Evolutionary conservation across 2,329 filamentous ascomycete species (phyloP).

Genomic region (Xylaria multiplex): DNA sequence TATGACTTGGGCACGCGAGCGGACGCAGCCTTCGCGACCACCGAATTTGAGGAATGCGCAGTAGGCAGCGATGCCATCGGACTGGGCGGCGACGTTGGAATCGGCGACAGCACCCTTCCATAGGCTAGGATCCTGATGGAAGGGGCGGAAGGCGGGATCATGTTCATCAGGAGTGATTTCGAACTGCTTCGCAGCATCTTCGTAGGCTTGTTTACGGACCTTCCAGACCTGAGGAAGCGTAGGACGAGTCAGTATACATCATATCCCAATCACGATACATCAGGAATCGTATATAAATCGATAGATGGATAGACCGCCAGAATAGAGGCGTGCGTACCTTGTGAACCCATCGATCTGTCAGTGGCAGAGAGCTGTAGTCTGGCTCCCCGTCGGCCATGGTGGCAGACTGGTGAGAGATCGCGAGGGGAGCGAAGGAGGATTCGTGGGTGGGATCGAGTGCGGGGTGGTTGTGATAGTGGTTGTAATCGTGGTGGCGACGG

Average conservation of each 20-base stretch:
- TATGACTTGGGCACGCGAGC: slow-evolving; percentile 80
- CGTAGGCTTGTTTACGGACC: slow-evolving; percentile 93
- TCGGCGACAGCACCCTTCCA: slow-evolving; percentile 95
- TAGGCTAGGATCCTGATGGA: slow-evolving; percentile 81
- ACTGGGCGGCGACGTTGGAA: slow-evolving; percentile 95
- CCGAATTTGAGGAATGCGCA: slow-evolving; percentile 94
- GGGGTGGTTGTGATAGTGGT: background rate
- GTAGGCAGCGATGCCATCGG: slow-evolving; percentile 87
- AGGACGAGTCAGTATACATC: background rate
- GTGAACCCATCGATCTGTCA: slow-evolving; percentile 84
- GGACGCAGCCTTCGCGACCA: slow-evolving; percentile 78
- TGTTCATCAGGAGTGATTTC: slow-evolving; percentile 84
- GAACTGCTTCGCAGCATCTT: slow-evolving; percentile 90
- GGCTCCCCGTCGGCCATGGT: slow-evolving; percentile 84
- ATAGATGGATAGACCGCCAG: too few relatives aligned
- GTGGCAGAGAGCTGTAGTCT: slow-evolving; percentile 81
- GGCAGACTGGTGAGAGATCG: slow-evolving; percentile 33
- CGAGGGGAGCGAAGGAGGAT: background rate
- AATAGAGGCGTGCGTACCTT: slow-evolving; percentile 63
- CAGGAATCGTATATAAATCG: too few relatives aligned
- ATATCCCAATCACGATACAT: background rate
- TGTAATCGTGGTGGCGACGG: slow-evolving; percentile 1
- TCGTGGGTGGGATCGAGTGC: slow-evolving; percentile 1
- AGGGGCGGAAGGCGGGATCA: slow-evolving; percentile 86
- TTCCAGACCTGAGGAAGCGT: slow-evolving; percentile 79